Percentiles rank a stretch among this genome's conserved stretches.
Evolutionary conservation across 441 rosid genomes (phyloP).

Genomic region (Pelargonium cotyledonis): DNA sequence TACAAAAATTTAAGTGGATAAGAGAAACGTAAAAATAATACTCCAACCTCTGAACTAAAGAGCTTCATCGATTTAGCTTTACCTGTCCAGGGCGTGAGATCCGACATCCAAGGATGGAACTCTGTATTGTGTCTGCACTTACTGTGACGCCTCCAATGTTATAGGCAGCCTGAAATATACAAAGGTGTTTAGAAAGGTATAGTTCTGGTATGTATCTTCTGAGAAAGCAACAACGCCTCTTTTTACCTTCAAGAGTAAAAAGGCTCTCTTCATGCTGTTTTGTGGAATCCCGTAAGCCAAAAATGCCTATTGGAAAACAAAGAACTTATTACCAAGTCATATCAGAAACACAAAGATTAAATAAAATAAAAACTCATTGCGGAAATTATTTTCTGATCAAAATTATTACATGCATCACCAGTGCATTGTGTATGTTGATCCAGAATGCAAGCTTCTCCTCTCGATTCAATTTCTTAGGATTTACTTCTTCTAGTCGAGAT

Average conservation of each 20-base stretch:
- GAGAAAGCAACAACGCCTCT: not conserved
- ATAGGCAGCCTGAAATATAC: slow-evolving; percentile 69
- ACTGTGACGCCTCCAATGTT: slow-evolving; percentile 83
- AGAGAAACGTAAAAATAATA: too few relatives aligned
- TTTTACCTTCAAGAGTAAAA: slow-evolving; percentile 64
- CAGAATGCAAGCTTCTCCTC: slow-evolving; percentile 93
- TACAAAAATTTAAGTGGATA: not conserved
- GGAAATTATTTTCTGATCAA: not conserved
- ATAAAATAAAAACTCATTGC: not conserved
- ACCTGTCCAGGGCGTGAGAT: slow-evolving; percentile 95
- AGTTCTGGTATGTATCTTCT: not conserved
- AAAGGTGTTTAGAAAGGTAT: slow-evolving; percentile 16
- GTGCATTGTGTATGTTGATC: slow-evolving; percentile 83
- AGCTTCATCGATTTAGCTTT: not conserved
- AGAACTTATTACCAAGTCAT: slow-evolving; percentile 11
- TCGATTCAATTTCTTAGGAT: slow-evolving; percentile 65
- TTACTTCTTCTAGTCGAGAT: slow-evolving; percentile 59
- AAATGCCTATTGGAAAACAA: slow-evolving; percentile 48
- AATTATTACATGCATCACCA: slow-evolving; percentile 84
- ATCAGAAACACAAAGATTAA: not conserved
- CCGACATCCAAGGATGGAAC: slow-evolving; percentile 68
- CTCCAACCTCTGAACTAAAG: too few relatives aligned
- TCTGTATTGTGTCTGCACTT: slow-evolving; percentile 70
- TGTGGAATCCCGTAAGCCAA: slow-evolving; percentile 85
- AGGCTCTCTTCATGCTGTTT: slow-evolving; percentile 67